These are phyloP conservation scores for Dendrobium officinale DNA, from an alignment of 106 monocot species.

Conservation along the genomic window DNA sequence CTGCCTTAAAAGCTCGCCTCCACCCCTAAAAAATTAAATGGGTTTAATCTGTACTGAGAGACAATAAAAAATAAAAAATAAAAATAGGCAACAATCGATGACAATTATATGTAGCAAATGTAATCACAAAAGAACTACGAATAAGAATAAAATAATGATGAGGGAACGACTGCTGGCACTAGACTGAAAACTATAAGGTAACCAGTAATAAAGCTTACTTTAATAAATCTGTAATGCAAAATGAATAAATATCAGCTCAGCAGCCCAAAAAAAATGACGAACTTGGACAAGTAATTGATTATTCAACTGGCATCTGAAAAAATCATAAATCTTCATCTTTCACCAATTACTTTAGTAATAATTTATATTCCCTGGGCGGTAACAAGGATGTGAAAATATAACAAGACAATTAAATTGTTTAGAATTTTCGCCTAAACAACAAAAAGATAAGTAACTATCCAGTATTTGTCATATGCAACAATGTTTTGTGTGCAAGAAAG, in stretches of 20 bases:
- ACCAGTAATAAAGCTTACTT: neutral
- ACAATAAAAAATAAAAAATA: neutral
- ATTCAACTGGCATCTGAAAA: neutral
- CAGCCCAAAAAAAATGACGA: neutral
- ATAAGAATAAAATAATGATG: neutral
- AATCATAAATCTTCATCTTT: neutral
- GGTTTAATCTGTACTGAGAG: neutral
- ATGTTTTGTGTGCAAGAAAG: neutral
- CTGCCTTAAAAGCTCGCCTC: constrained; percentile 72
- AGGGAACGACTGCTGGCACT: neutral
- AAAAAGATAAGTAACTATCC: neutral
- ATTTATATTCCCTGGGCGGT: neutral
- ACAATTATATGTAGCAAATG: neutral
- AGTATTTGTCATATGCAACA: neutral
- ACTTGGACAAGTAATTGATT: neutral
- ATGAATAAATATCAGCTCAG: neutral
- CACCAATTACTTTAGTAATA: neutral
- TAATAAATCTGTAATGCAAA: no score
- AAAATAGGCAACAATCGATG: neutral
- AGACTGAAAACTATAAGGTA: neutral
- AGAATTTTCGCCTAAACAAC: neutral
- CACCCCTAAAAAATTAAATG: constrained; percentile 36
- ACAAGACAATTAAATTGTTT: neutral
- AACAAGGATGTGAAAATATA: neutral
- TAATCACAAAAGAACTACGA: neutral